phyloP scores from a whole-genome alignment of 495 filamentous ascomycete genomes.

The Xylaria bambusicola region DNA sequence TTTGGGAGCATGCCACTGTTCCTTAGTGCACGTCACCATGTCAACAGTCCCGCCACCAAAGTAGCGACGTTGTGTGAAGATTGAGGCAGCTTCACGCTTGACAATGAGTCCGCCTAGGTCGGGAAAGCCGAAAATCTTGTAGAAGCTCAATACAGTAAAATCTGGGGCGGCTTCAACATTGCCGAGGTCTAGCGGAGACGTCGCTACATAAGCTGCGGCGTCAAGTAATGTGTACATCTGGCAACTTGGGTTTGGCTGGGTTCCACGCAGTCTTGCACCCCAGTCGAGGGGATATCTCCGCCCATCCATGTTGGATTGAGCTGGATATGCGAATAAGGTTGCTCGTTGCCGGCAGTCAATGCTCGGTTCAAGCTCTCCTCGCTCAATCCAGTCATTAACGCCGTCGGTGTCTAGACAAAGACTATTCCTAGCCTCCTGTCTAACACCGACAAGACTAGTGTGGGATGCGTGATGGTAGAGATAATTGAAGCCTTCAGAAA shows the following conservation, averaged over 20 bases:
- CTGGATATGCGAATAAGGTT: slow-evolving; percentile 79
- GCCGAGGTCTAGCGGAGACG: slow-evolving; percentile 72
- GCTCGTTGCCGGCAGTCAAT: slow-evolving; percentile 20
- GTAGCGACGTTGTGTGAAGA: slow-evolving; percentile 68
- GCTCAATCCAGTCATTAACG: slow-evolving; percentile 67
- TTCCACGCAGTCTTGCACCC: slow-evolving; percentile 57
- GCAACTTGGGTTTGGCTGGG: slow-evolving; percentile 1
- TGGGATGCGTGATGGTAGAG: slow-evolving; percentile 83
- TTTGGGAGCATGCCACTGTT: slow-evolving; percentile 76
- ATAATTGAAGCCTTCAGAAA: slow-evolving; percentile 71
- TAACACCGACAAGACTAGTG: slow-evolving; percentile 82
- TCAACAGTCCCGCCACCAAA: slow-evolving; percentile 98
- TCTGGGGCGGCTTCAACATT: slow-evolving; percentile 67
- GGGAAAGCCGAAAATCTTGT: slow-evolving; percentile 97
- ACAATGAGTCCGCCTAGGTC: slow-evolving; percentile 88
- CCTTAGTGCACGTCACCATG: slow-evolving; percentile 62
- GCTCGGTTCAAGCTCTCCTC: slow-evolving; percentile 23
- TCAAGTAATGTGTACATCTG: slow-evolving; percentile 77
- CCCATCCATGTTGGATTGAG: slow-evolving; percentile 94
- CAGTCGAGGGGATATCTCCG: slow-evolving; percentile 71
- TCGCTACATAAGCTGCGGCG: slow-evolving; percentile 81
- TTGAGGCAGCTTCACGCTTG: slow-evolving; percentile 63
- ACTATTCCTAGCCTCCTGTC: slow-evolving; percentile 67
- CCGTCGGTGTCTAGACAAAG: slow-evolving; percentile 69
- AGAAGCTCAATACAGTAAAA: slow-evolving; percentile 87